A percentile compares a stretch with the other conserved stretches of the same genome.
phyloP scores from a whole-genome alignment of 331 rosid genomes.

The Cucumis variabilis region DNA sequence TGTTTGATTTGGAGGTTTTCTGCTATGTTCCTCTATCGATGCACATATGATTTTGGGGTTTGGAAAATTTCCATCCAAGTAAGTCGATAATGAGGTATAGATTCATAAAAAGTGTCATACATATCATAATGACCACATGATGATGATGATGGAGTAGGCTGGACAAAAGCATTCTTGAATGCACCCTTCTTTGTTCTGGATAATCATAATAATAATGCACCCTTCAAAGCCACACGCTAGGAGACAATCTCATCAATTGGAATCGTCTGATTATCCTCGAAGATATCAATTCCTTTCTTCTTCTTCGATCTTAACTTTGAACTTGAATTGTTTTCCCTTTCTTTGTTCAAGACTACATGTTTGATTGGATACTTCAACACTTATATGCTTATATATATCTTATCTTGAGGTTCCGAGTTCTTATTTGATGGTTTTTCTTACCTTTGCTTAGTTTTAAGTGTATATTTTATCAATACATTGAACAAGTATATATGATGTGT shows the following conservation, averaged over 20 bases:
- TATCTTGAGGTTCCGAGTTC: not conserved
- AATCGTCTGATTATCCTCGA: not conserved
- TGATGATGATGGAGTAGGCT: no score
- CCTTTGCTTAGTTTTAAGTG: not conserved
- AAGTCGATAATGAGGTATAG: no score
- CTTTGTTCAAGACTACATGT: not conserved
- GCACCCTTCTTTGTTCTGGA: no score
- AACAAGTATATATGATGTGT: not conserved
- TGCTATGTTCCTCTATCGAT: no score
- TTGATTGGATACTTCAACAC: not conserved
- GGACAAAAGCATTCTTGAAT: no score
- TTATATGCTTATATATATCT: not conserved
- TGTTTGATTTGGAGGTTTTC: no score
- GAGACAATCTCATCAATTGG: not conserved
- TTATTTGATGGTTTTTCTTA: not conserved
- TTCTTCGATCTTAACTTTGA: not conserved
- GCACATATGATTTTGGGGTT: no score
- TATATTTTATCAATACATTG: not conserved
- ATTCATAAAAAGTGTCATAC: no score
- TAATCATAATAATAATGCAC: not conserved
- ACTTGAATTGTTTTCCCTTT: not conserved
- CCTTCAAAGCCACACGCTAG: not conserved
- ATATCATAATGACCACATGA: no score
- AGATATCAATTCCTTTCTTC: not conserved
- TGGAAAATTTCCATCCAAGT: no score